A percentile compares a stretch with the other conserved stretches of the same genome.
phyloP scores from a whole-genome alignment of 768 basidiomycete species.

The Leucosporidium yakuticum region DNA sequence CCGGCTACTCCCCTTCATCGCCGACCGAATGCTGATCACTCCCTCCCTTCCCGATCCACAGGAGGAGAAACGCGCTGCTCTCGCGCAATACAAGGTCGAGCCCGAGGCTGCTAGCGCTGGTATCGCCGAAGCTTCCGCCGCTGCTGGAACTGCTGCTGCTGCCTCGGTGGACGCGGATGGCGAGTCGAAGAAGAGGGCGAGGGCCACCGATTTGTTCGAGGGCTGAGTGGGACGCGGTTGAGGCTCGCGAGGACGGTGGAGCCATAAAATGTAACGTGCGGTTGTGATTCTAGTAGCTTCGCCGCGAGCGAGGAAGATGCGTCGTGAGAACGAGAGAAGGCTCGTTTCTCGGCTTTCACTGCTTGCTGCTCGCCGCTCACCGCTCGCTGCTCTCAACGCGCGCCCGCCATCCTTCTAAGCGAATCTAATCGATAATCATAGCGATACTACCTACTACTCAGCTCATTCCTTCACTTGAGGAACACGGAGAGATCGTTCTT shows the following conservation, averaged over 20 bases:
- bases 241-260: no score
- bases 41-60: constrained; percentile 39
- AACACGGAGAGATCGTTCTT: constrained; percentile 17
- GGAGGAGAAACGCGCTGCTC: constrained; percentile 71
- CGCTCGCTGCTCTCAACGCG: no score
- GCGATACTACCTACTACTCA: no score
- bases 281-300: no score
- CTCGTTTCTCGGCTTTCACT: no score
- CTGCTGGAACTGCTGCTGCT: constrained; percentile 40
- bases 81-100: constrained; percentile 46
- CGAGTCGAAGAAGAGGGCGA: constrained; percentile 59
- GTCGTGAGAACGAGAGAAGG: no score
- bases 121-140: constrained; percentile 13
- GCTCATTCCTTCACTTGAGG: background rate
- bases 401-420: no score
- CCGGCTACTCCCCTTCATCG: background rate
- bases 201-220: constrained; percentile 78
- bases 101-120: constrained; percentile 14
- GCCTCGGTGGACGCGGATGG: constrained; percentile 49
- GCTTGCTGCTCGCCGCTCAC: no score
- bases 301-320: no score
- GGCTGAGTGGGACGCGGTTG: background rate
- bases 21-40: background rate
- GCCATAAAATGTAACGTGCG: no score
- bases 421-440: no score